Evolutionary conservation across 306 rosid species (phyloP), one percentile per base, ranked within the genome.

Genomic region (Rosa lucieae): DNA sequence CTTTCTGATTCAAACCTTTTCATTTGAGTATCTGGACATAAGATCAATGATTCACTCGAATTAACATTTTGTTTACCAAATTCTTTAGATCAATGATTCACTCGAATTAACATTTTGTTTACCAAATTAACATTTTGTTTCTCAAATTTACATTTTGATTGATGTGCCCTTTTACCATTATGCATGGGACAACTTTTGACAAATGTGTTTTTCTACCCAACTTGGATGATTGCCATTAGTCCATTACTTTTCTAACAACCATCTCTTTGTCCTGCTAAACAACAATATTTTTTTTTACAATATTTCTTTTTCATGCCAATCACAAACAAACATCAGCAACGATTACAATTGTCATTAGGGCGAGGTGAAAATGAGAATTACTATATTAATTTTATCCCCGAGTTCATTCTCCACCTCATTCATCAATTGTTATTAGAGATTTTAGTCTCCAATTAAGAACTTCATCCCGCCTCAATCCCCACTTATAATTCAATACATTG

Each of bases 1-100:
- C 47, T 66, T 23, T 66, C 70, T 37, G 70, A 63, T 63, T 63
- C 42, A 32, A 29, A 63, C 42, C 68, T 63, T 62, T 61, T 61
- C 6, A 3, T 52, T 14, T 52, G n/a, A 52, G n/a, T 17, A 61
- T 26, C 37, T 26, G 40, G 29, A 63, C 20, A 29, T 29, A 12
- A 32, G 20, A 32, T 63, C 67, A 59, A 59, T 59, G 15, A 10
- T 59, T 59, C 67, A 10, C 67, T 59, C 4, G 15, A 58, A 23
- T 58, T 21, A n/a, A 58, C 29, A 29, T 29, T 29, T 29, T 29
- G 29, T 29, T 29, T 29, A 29, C 29, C 29, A 29, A 23, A 23
- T 23, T 26, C 29, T 26, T 26, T 26, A 32, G 20, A 32, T 63
- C 9, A 43, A 43, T 6, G 46, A 7, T 43, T 43, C 46, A 43